Base-by-base conservation (phyloP, 2,329 filamentous ascomycete genomes). In the Aureobasidium sp. region DNA sequence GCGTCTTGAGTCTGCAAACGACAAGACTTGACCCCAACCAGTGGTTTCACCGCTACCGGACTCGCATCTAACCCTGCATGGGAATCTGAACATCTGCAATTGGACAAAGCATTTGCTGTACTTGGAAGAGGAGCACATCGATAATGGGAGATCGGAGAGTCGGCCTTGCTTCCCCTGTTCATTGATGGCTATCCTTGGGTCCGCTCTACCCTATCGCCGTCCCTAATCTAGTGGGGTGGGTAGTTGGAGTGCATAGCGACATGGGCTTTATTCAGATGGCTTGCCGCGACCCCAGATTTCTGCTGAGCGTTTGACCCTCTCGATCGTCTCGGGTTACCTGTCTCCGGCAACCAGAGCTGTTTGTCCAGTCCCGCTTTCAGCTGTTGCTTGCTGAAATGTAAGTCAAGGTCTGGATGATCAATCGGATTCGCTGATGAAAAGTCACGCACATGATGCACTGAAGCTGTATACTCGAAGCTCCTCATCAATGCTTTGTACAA, bases 21-120 rank as follows among this genome's bases (percentile, higher is more conserved):
- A 27, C 42, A 47, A 47, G 11, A 25, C 41, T 36, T 27, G 55
- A 47, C 42, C 55, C 55, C 55, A 59, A 31, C 22, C 56, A 49
- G 45, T 37, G 45, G 57, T 61, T 51, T 31, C 57, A 61, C 47
- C 57, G 47, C 56, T 60, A 44, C 45, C 47, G n/a, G 14, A 41
- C 55, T 39, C 41, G 55, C 57, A 60, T 60, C n/a, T 17, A 44
- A 20, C 47, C 34, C 37, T 61, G 57, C 57, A 61, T 61, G 44
- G 27, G 36, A 34, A 27, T 44, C 25, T 59, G 44, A 25, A 5
- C 22, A 41, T 49, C 22, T 42, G 31, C 47, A 31, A 52, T 39
- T 42, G 44, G 31, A 37, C 29, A 42, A 59, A 49, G 44, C 47
- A 14, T 39, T 51, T 17, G 12, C 45, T 48, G 31, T 42, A 39